phyloP scores from a whole-genome alignment of 176 grass and related monocot species.

The Zizania latifolia region DNA sequence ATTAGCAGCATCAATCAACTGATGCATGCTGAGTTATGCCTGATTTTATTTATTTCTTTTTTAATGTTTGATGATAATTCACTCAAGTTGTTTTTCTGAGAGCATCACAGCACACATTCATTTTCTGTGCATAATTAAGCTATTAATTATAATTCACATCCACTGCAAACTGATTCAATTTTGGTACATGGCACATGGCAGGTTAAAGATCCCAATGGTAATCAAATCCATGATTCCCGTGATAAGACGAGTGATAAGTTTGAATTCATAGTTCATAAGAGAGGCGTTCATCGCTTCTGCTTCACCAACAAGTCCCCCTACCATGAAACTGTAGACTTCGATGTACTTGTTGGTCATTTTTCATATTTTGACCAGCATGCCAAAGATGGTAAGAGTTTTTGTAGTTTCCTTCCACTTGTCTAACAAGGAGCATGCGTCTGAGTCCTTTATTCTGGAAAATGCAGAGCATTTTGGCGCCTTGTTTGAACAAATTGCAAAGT shows the following conservation, averaged over 20 bases:
- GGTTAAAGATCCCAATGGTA: slow-evolving; percentile 65
- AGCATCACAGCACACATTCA: background rate
- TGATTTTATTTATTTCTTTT: background rate
- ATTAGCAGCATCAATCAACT: background rate
- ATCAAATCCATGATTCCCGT: slow-evolving; percentile 67
- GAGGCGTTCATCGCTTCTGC: slow-evolving; percentile 77
- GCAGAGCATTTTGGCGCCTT: slow-evolving; percentile 81
- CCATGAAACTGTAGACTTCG: slow-evolving; percentile 92
- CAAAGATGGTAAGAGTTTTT: slow-evolving; percentile 63
- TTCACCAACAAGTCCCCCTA: slow-evolving; percentile 84
- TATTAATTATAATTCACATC: background rate
- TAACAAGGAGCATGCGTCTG: background rate
- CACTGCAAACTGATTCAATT: background rate
- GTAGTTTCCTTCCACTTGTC: background rate
- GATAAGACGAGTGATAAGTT: slow-evolving; percentile 83
- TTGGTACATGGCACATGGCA: slow-evolving; percentile 33
- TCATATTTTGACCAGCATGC: slow-evolving; percentile 78
- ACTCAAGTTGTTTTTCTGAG: background rate
- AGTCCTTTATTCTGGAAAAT: slow-evolving; percentile 17
- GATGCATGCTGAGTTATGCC: background rate
- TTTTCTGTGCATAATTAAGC: background rate
- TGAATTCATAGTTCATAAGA: slow-evolving; percentile 81
- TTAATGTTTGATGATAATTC: background rate
- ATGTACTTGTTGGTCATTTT: slow-evolving; percentile 77
- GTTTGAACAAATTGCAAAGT: slow-evolving; percentile 85